Base-by-base conservation (phyloP, 2,329 filamentous ascomycete genomes). In the Simplicillium sp. region DNA sequence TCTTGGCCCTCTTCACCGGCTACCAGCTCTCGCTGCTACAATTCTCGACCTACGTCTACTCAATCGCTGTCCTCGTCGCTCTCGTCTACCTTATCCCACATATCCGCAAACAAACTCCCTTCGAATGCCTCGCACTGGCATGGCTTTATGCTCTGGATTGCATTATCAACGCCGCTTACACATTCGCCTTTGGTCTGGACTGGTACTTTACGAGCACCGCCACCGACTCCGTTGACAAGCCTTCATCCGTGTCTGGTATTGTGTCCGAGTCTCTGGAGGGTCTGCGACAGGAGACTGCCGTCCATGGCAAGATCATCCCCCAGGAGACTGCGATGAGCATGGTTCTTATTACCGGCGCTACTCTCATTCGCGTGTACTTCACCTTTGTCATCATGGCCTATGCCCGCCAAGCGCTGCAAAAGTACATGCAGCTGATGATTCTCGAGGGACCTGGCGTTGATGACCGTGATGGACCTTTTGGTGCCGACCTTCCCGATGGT, bases 1-100 rank as follows among this genome's bases (percentile, higher is more conserved):
- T 96, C 34, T 81, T 96, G 50, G 88, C 89, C 44, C 76, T 95
- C 50, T 70, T 95, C 48, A 94, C 89, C 17, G 90, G 90, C 57
- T 88, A 86, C 62, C 71, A 82, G 51, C 78, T 95, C 47, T 89
- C 87, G 40, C 72, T 80, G 25, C 74, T 92, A 17, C 90, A 96
- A 62, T 74, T 95, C 43, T 85, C 84, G 43, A 92, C 94, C 73
- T 96, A 95, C 70, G 73, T 94, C 37, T 94, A 94, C 71, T 92
- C 85, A 18, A 73, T 92, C 46, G 52, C 77, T 47, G 75, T 84
- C 20, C 77, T 95, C 48, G 68, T 73, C 48, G 64, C 84, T 36
- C 75, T 86, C 50, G 70, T 76, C 39, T 75, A 79, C 53, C 80
- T 94, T 37, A 75, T 85, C 54, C 84, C 84, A 37, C 83, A 92